Evolutionary conservation across 2,329 filamentous ascomycete species (phyloP).

Genomic region (Colletotrichum sp.): DNA sequence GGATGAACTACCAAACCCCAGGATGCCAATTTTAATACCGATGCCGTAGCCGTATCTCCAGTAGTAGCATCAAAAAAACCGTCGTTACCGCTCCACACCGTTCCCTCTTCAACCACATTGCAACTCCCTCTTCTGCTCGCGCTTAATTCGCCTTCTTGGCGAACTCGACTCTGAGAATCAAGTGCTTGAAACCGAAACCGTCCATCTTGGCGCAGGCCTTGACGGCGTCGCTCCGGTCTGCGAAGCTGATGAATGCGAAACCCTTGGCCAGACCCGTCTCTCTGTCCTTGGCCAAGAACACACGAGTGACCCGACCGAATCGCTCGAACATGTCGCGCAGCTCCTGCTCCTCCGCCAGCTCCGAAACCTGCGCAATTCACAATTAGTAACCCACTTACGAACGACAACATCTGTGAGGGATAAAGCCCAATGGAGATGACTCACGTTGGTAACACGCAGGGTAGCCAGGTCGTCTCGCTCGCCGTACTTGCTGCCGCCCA

Average conservation of each 20-base stretch:
- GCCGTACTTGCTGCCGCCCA: conserved; percentile 81
- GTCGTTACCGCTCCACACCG: neutral
- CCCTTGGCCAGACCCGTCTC: conserved; percentile 97
- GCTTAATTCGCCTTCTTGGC: conserved; percentile 70
- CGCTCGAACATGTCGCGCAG: conserved; percentile 98
- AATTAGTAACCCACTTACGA: neutral
- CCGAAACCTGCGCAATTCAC: conserved; percentile 72
- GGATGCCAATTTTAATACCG: conserved; percentile 19
- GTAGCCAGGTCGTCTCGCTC: conserved; percentile 97
- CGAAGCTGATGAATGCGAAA: conserved; percentile 98
- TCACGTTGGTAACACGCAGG: conserved; percentile 94
- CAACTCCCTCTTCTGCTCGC: neutral
- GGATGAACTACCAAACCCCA: conserved; percentile 16
- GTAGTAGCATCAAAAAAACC: conserved; percentile 16
- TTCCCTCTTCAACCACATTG: neutral
- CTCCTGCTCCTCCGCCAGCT: conserved; percentile 95
- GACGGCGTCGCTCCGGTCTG: conserved; percentile 86
- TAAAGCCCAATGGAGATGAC: conserved; percentile 39
- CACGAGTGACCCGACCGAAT: conserved; percentile 93
- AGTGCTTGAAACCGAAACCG: conserved; percentile 87
- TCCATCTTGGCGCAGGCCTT: conserved; percentile 98
- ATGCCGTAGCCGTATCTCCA: conserved; percentile 21
- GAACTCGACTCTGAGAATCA: conserved; percentile 87
- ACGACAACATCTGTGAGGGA: neutral
- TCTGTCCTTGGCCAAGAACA: conserved; percentile 97